A percentile compares a stretch with the other conserved stretches of the same genome.
Evolutionary conservation across 306 rosid genomes (phyloP).

Genomic region (Medicago ruthenica): DNA sequence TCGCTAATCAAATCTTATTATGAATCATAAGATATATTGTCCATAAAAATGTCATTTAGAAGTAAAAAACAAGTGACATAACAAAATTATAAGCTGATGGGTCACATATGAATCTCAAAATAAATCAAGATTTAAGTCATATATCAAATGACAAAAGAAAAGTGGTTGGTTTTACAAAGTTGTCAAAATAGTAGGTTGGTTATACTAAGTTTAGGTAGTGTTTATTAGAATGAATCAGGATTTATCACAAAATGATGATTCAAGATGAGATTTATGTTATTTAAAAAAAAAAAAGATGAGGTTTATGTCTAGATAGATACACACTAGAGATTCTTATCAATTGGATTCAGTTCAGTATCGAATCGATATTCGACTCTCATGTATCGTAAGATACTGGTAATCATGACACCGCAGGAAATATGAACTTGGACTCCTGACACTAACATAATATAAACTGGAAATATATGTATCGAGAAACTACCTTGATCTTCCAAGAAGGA

Average conservation of each 20-base stretch:
- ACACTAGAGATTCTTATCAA: background rate
- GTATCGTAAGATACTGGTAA: background rate
- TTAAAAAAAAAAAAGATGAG: too few species aligned
- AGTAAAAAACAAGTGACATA: background rate
- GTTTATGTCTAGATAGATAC: background rate
- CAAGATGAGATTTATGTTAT: background rate
- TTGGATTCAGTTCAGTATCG: background rate
- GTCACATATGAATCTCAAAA: background rate
- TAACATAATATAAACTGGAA: background rate
- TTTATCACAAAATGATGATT: background rate
- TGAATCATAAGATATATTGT: background rate
- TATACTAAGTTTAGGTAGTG: too few species aligned
- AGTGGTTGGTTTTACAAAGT: background rate
- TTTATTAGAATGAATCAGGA: background rate
- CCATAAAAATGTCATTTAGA: background rate
- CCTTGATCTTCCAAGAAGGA: slow-evolving; percentile 98
- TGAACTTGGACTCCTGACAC: too few species aligned
- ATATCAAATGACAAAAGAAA: background rate
- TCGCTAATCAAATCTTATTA: too few species aligned
- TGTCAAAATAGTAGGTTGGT: too few species aligned
- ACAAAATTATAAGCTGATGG: too few species aligned
- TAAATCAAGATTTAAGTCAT: background rate
- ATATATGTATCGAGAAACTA: slow-evolving; percentile 35
- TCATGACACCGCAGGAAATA: background rate
- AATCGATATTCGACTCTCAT: background rate